A percentile compares a stretch with the other conserved stretches of the same genome.
Conservation (phyloP, 768 basidiomycete species). For the Pleurotus citrinopileatus region DNA sequence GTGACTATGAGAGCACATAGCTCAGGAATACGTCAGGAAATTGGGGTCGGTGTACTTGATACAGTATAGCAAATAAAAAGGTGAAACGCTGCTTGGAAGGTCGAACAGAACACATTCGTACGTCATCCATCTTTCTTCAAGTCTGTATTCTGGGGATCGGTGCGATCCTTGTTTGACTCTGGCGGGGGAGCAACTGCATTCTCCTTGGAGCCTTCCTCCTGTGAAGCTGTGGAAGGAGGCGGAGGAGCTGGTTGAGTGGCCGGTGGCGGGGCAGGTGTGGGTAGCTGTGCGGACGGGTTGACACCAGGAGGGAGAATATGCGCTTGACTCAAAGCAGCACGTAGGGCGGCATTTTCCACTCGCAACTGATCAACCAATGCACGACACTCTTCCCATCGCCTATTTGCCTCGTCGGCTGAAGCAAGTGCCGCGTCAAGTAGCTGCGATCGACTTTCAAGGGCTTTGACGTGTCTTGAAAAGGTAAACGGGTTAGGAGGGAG, state of each 20-base stretch:
- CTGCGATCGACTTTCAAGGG: constrained; percentile 81
- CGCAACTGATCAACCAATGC: constrained; percentile 85
- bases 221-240: neutral
- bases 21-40: too few species aligned
- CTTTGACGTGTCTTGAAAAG: constrained; percentile 71
- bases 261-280: neutral
- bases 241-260: neutral
- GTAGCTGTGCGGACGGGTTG: neutral
- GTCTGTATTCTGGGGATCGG: neutral
- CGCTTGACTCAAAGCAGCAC: constrained; percentile 61
- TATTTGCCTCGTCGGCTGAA: constrained; percentile 84
- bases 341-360: constrained; percentile 76
- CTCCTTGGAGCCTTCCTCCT: neutral
- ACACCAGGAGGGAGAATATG: constrained; percentile 30
- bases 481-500: constrained; percentile 12
- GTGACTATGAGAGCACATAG: too few species aligned
- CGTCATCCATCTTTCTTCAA: neutral
- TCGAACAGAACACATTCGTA: neutral
- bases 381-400: constrained; percentile 90
- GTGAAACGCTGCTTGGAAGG: neutral
- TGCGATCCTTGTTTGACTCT: neutral
- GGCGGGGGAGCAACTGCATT: neutral
- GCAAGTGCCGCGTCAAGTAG: constrained; percentile 83
- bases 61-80: neutral
- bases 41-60: too few species aligned